A percentile compares a stretch with the other conserved stretches of the same genome.
phyloP scores from a whole-genome alignment of 2,329 filamentous ascomycete genomes.

The Fusarium sp. region DNA sequence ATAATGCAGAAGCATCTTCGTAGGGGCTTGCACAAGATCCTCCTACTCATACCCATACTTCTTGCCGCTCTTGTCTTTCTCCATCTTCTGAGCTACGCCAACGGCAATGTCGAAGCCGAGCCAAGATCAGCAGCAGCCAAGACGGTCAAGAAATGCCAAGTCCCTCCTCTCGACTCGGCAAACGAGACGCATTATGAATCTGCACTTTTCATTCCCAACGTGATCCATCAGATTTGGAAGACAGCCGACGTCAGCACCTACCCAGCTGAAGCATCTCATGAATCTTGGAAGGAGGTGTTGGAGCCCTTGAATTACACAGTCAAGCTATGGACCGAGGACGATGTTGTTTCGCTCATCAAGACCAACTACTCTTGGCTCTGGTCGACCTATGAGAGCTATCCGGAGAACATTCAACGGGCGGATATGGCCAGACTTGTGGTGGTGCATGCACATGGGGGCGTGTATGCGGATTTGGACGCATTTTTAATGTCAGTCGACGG shows the following conservation, averaged over 20 bases:
- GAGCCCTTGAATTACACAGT: neutral
- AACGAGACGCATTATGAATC: neutral
- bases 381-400: neutral
- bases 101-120: neutral
- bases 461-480: conserved; percentile 7
- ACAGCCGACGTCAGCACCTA: neutral
- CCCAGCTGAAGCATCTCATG: neutral
- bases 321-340: neutral
- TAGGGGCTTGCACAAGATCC: neutral
- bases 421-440: conserved; percentile 2
- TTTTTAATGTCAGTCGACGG: neutral
- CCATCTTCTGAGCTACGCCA: neutral
- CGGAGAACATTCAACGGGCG: neutral
- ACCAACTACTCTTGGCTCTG: neutral
- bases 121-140: neutral
- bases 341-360: neutral
- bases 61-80: neutral
- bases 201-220: neutral
- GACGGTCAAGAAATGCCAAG: neutral
- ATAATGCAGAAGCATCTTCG: neutral
- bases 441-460: neutral
- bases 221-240: conserved; percentile 14
- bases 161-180: neutral
- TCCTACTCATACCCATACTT: neutral
- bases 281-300: neutral